Conservation (phyloP, 2,329 filamentous ascomycete genomes). For the Ceratocystis destructans region DNA sequence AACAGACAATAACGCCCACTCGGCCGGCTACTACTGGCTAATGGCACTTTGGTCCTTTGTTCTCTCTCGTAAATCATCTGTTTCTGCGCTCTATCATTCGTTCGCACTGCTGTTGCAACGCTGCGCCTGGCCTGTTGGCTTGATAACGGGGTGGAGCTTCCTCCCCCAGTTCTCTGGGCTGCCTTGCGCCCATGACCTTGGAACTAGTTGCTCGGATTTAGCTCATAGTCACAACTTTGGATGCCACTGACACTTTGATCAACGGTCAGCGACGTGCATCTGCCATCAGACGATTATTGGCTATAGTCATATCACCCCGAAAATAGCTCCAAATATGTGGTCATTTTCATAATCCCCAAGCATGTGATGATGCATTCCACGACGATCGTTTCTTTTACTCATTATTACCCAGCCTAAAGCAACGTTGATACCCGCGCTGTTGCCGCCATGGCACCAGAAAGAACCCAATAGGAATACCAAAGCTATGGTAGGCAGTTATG, state of each 20-base stretch:
- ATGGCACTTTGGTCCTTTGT: background rate
- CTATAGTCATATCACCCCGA: background rate
- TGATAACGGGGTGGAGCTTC: background rate
- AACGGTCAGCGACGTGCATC: background rate
- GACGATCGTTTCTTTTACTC: background rate
- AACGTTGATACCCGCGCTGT: too few species aligned
- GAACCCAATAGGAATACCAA: too few species aligned
- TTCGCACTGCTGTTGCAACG: background rate
- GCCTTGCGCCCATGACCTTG: background rate
- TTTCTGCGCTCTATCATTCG: background rate
- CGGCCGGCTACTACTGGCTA: background rate
- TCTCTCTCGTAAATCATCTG: background rate
- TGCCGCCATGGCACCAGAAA: too few species aligned
- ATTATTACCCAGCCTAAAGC: too few species aligned
- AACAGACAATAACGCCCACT: background rate
- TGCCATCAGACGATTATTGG: background rate
- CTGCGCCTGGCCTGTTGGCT: background rate
- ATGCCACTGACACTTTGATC: constrained; percentile 1
- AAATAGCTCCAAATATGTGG: background rate
- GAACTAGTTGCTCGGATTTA: background rate
- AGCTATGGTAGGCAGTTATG: too few species aligned
- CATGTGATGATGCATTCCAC: background rate
- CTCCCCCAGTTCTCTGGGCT: background rate
- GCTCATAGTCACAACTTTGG: background rate
- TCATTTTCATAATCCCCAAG: background rate